phyloP scores from a whole-genome alignment of 768 basidiomycete genomes.

The Imleria badia region DNA sequence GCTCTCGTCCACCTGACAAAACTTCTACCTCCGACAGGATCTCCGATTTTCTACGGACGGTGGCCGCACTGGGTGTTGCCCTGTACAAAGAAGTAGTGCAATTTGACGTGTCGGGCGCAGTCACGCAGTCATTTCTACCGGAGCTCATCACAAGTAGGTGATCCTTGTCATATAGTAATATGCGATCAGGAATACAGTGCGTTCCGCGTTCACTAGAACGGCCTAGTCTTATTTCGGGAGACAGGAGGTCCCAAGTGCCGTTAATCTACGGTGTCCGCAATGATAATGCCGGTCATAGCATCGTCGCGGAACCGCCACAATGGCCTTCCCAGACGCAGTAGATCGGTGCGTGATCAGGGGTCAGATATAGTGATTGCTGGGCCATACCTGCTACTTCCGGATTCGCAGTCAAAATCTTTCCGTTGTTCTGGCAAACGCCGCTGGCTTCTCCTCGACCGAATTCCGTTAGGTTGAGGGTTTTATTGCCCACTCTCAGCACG shows the following conservation, averaged over 20 bases:
- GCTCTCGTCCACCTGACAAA: constrained; percentile 4
- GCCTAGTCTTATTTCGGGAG: constrained; percentile 9
- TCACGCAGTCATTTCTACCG: constrained; percentile 1
- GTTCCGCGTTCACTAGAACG: constrained; percentile 3
- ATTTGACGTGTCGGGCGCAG: neutral
- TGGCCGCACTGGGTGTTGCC: neutral
- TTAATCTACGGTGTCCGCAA: constrained; percentile 27
- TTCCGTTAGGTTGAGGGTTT: constrained; percentile 1
- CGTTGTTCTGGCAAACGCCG: constrained; percentile 25
- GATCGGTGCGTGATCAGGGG: constrained; percentile 27
- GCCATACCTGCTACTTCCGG: constrained; percentile 26
- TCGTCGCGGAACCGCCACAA: constrained; percentile 30
- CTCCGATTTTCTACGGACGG: constrained; percentile 15
- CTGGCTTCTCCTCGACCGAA: constrained; percentile 13
- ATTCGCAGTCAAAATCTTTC: constrained; percentile 26
- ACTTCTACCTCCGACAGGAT: constrained; percentile 4
- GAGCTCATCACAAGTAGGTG: neutral
- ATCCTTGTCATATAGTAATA: neutral
- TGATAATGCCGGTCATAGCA: constrained; percentile 21
- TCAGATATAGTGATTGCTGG: constrained; percentile 24
- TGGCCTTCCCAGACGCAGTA: constrained; percentile 21
- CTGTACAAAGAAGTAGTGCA: constrained; percentile 3
- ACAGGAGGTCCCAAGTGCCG: constrained; percentile 8
- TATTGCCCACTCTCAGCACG: neutral
- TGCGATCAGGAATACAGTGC: constrained; percentile 1